Evolutionary conservation across 2,329 filamentous ascomycete species (phyloP).

Genomic region (Colletotrichum spaethianum): DNA sequence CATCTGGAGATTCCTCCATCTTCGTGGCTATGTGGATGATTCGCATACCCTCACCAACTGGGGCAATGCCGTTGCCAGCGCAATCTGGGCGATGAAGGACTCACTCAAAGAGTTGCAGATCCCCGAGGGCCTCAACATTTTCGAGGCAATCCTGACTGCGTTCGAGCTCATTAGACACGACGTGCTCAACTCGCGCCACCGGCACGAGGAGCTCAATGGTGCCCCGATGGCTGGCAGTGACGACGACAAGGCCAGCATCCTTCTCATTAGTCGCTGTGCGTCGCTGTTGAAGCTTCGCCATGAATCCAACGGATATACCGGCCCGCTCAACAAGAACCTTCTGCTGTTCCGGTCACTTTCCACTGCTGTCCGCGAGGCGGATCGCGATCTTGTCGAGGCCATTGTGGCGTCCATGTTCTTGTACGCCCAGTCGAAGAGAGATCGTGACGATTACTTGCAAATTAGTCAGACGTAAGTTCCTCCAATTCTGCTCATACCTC

Average conservation of each 20-base stretch:
- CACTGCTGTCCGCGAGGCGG: conserved; percentile 81
- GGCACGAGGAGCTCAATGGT: conserved; percentile 68
- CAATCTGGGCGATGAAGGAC: conserved; percentile 74
- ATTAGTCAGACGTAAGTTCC: conserved; percentile 78
- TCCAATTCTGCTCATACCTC: conserved; percentile 39
- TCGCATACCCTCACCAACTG: conserved; percentile 85
- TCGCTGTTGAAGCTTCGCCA: conserved; percentile 88
- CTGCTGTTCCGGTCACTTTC: conserved; percentile 89
- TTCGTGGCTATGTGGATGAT: conserved; percentile 87
- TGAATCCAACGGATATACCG: conserved; percentile 90
- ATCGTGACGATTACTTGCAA: conserved; percentile 75
- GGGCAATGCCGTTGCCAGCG: conserved; percentile 84
- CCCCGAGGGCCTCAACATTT: conserved; percentile 65
- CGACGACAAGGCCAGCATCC: conserved; percentile 82
- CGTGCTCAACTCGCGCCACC: conserved; percentile 79
- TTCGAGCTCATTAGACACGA: conserved; percentile 88
- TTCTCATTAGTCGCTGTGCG: conserved; percentile 89
- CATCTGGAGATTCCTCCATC: conserved; percentile 90
- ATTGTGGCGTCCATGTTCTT: conserved; percentile 86
- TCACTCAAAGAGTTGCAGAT: conserved; percentile 58
- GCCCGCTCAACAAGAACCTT: conserved; percentile 90
- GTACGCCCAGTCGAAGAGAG: conserved; percentile 82
- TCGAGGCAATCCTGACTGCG: conserved; percentile 85
- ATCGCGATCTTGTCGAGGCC: conserved; percentile 89
- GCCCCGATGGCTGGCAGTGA: conserved; percentile 71